These are phyloP conservation scores for Crithidia sp. DNA, from an alignment of 208 protist genomes.

Conservation along the genomic window DNA sequence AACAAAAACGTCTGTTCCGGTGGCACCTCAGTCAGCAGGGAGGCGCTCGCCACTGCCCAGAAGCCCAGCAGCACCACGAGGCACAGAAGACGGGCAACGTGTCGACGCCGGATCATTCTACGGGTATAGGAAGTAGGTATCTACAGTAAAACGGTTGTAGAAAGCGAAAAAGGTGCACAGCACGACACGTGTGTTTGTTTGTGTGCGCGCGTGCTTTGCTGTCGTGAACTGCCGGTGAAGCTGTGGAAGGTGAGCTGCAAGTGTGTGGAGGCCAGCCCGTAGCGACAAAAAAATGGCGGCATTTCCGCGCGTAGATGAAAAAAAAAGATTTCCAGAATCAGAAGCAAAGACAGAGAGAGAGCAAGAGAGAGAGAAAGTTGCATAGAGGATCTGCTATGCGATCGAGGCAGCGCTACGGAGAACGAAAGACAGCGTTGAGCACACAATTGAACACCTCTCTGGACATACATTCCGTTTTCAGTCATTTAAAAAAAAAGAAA, in stretches of 20 bases:
- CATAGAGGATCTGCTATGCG: not conserved
- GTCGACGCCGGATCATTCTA: not conserved
- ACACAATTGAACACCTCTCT: no score
- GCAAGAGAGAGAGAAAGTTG: not conserved
- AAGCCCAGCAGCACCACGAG: not conserved
- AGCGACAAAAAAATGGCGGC: no score
- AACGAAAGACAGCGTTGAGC: no score
- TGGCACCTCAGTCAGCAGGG: constrained; percentile 36
- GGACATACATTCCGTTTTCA: no score
- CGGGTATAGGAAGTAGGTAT: not conserved
- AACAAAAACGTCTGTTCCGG: constrained; percentile 54
- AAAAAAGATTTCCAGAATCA: not conserved
- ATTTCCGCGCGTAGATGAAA: not conserved
- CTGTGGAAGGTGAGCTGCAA: no score
- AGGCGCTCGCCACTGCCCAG: not conserved
- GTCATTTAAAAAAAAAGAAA: no score
- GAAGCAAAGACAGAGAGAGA: not conserved
- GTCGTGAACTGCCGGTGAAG: no score
- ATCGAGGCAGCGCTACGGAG: not conserved
- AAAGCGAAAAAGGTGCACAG: no score
- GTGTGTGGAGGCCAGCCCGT: no score
- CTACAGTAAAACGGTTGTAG: no score
- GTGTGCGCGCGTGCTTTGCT: no score
- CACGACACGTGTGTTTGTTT: no score
- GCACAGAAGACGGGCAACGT: not conserved